A percentile compares a stretch with the other conserved stretches of the same genome.
These are phyloP conservation scores for Naganishia vishniacii DNA, from an alignment of 768 basidiomycete genomes.

Conservation along the genomic window DNA sequence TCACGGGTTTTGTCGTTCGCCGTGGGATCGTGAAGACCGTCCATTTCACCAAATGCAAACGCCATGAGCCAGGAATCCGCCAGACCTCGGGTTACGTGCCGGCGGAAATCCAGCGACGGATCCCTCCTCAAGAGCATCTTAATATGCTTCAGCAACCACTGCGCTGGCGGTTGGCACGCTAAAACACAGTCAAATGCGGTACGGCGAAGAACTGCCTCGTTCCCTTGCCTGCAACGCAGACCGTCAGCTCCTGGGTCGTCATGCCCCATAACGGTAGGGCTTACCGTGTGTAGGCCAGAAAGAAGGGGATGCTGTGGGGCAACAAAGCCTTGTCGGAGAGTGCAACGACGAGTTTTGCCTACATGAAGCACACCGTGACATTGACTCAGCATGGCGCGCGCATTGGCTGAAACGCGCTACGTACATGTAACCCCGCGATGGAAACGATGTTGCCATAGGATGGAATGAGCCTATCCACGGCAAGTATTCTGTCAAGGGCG, in stretches of 20 bases:
- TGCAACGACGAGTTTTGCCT: constrained; percentile 11
- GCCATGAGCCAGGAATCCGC: constrained; percentile 81
- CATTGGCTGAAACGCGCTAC: constrained; percentile 33
- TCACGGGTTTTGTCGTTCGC: constrained; percentile 58
- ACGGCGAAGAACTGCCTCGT: constrained; percentile 82
- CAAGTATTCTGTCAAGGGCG: constrained; percentile 13
- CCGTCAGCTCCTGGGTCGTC: neutral
- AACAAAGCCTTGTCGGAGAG: constrained; percentile 59
- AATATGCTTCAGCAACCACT: constrained; percentile 23
- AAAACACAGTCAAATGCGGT: constrained; percentile 86
- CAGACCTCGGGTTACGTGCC: constrained; percentile 78
- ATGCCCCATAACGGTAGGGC: constrained; percentile 29
- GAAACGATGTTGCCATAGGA: constrained; percentile 92
- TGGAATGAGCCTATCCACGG: constrained; percentile 87
- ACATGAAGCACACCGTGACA: neutral
- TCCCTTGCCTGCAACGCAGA: constrained; percentile 64
- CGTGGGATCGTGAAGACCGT: constrained; percentile 53
- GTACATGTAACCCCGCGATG: constrained; percentile 79
- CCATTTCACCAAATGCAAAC: constrained; percentile 86
- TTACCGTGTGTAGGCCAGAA: constrained; percentile 83
- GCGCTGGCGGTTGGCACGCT: constrained; percentile 65
- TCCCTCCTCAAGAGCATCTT: constrained; percentile 51
- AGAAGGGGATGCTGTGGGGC: constrained; percentile 74
- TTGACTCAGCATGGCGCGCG: neutral
- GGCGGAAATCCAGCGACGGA: constrained; percentile 70